phyloP scores from a whole-genome alignment of 306 rosid genomes.

The Macrotyloma uniflorum region DNA sequence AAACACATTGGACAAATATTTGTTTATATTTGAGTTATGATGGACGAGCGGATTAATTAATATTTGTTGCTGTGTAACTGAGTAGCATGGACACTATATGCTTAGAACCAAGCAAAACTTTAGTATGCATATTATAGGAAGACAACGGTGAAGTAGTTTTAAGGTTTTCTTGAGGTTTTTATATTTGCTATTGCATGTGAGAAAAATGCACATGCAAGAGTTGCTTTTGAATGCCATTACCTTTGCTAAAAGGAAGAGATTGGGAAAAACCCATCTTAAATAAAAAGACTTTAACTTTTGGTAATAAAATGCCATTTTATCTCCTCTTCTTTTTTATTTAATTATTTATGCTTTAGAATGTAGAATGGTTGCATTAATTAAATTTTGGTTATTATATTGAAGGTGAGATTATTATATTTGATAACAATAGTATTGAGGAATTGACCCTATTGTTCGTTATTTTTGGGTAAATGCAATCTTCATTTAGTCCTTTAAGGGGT shows the following conservation, averaged over 20 bases:
- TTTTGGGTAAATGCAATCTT: not conserved
- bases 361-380: not conserved
- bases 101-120: not conserved
- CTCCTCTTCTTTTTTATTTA: not conserved
- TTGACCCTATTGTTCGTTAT: constrained; percentile 10
- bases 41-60: not conserved
- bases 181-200: too few species aligned
- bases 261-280: not conserved
- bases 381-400: not conserved
- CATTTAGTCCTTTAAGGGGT: not conserved
- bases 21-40: not conserved
- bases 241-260: not conserved
- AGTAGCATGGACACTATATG: not conserved
- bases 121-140: not conserved
- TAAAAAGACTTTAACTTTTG: not conserved
- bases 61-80: too few species aligned
- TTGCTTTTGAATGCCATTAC: not conserved
- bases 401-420: not conserved
- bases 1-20: not conserved
- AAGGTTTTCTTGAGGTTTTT: not conserved
- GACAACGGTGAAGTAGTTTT: not conserved
- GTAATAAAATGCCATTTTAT: not conserved
- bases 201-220: not conserved
- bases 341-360: not conserved
- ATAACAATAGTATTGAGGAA: not conserved